Base-by-base conservation (phyloP, 305 asterid species). In the Rubia peregrina region DNA sequence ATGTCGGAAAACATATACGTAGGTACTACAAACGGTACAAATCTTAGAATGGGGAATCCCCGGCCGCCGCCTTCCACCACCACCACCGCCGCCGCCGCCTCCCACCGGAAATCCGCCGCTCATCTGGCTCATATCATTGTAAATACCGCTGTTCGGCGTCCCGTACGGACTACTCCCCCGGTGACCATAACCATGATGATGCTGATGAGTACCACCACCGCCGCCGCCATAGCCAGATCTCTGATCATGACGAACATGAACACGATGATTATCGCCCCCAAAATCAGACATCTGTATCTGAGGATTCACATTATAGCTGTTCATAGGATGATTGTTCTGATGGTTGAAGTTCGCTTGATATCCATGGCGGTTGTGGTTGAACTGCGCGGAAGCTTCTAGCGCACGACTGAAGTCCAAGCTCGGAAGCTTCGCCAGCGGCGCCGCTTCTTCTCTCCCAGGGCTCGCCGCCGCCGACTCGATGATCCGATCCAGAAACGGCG, bases 11-110 rank as follows among this genome's bases (percentile, higher is more conserved):
- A 90, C 36, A 55, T 90, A 90, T 63, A 85, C 75, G 71, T 85
- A 85, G 80, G 74, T 88, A 22, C 76, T 74, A 68, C 97, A 90
- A 26, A 90, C 53, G 70, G 97, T 81, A 71, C 97, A 90, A 6
- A 90, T 84, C 53, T 90, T 90, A 30, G 95, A 84, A 82, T 90
- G 97, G 0, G 97, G 97, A 57, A 90, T 85, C 75, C 97, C 95
- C 0, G 93, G 91, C 17, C 95, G 81, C 12, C 84, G 71, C 75
- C 90, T 67, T 44, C 76, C 80, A 0, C n/a, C n/a, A n/a, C n/a
- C n/a, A n/a, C n/a, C n/a, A n/a, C n/a, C n/a, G n/a, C 85, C 83
- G 76, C 80, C 69, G 51, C 78, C 81, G 0, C 85, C 81, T 77
- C 80, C 68, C 64, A 74, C 83, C 0, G 69, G 59, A 33, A 36